Percentiles rank a stretch among this genome's conserved stretches.
These are phyloP conservation scores for Acanthamoeba divionensis DNA, from an alignment of 208 protist genomes.

Conservation along the genomic window DNA sequence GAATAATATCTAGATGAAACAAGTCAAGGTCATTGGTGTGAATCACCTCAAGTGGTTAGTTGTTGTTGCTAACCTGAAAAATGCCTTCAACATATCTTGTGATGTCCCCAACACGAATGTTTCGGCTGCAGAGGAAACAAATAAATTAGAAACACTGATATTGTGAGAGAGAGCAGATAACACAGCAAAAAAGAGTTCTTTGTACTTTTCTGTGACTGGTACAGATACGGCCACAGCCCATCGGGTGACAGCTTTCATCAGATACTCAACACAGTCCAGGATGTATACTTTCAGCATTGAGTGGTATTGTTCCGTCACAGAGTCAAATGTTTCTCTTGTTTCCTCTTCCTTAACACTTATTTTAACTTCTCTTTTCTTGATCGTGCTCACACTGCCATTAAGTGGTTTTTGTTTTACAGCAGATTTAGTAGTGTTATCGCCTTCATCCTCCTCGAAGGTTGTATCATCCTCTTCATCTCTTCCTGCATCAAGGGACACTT, in stretches of 20 bases:
- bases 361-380: not conserved
- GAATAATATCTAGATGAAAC: not conserved
- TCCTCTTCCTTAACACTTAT: not conserved
- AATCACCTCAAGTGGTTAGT: not conserved
- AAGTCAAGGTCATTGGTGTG: too few species aligned
- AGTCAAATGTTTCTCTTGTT: not conserved
- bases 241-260: slow-evolving; percentile 40
- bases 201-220: not conserved
- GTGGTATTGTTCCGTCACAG: not conserved
- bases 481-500: not conserved
- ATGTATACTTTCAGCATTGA: not conserved
- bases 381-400: not conserved
- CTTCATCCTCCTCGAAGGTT: not conserved
- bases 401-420: too few species aligned
- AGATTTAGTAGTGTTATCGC: not conserved
- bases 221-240: slow-evolving; percentile 12
- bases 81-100: slow-evolving; percentile 12
- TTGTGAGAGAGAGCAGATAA: not conserved
- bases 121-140: not conserved
- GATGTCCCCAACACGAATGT: slow-evolving; percentile 5
- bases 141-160: not conserved
- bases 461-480: not conserved
- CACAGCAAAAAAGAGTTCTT: too few species aligned
- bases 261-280: not conserved
- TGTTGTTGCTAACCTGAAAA: not conserved